Evolutionary conservation across 2,329 filamentous ascomycete species (phyloP).

Genomic region (Exophiala spinifera): DNA sequence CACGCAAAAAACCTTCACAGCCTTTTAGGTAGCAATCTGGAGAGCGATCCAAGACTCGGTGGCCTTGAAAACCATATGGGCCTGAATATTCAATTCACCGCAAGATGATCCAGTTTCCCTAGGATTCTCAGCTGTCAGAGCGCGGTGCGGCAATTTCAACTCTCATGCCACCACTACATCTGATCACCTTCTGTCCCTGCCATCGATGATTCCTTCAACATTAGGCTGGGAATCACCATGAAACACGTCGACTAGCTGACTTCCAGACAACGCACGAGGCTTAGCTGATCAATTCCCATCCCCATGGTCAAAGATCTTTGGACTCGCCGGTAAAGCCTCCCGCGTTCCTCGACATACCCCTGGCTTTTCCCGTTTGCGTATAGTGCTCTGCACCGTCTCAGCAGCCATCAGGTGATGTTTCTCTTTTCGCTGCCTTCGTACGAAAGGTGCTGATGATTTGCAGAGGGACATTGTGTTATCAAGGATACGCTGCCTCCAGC

Average conservation of each 20-base stretch:
- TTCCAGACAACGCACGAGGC: neutral
- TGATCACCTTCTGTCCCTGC: neutral
- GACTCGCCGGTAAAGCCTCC: neutral
- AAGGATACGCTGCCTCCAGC: too few species aligned
- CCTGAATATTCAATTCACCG: neutral
- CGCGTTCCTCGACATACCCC: neutral
- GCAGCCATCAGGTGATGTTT: neutral
- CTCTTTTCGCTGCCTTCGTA: too few species aligned
- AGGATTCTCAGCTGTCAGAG: too few species aligned
- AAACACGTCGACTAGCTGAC: neutral
- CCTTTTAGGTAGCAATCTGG: too few species aligned
- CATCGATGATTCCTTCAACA: neutral
- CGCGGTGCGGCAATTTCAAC: neutral
- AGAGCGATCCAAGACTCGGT: too few species aligned
- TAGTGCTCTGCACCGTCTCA: neutral
- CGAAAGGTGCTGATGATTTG: too few species aligned
- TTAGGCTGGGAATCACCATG: neutral
- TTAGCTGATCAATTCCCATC: neutral
- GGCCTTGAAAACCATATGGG: too few species aligned
- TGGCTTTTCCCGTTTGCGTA: neutral
- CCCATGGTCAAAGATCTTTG: neutral
- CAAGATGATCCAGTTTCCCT: too few species aligned
- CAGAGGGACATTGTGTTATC: too few species aligned
- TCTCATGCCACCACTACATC: neutral
- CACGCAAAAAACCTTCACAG: too few species aligned